A percentile compares a stretch with the other conserved stretches of the same genome.
These are phyloP conservation scores for Circinella umbellata DNA, from an alignment of 371 early-diverging fungal species.

Conservation along the genomic window DNA sequence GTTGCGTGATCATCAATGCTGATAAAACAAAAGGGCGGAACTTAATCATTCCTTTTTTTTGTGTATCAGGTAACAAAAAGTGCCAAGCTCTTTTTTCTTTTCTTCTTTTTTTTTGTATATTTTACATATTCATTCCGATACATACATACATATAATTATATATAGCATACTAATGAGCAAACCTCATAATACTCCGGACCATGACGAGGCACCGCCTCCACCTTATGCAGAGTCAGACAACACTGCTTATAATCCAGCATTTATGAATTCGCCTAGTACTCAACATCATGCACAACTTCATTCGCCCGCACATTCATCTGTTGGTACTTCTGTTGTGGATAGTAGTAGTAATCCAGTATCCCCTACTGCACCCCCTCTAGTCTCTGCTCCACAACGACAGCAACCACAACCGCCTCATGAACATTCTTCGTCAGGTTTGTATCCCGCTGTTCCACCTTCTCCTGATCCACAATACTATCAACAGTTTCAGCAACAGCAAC, in stretches of 20 bases:
- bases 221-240: conserved; percentile 24
- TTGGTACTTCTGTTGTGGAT: conserved; percentile 10
- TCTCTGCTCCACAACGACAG: not conserved
- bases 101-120: too few species aligned
- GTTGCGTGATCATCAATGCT: too few species aligned
- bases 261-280: conserved; percentile 5
- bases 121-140: too few species aligned
- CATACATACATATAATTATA: not conserved
- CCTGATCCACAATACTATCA: conserved; percentile 4
- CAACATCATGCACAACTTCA: conserved; percentile 7
- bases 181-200: conserved; percentile 15
- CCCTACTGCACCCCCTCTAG: not conserved
- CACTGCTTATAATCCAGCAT: conserved; percentile 22
- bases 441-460: conserved; percentile 7
- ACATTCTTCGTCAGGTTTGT: not conserved
- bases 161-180: conserved; percentile 2
- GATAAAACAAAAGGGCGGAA: too few species aligned
- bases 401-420: not conserved
- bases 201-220: conserved; percentile 24
- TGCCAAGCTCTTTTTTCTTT: too few species aligned
- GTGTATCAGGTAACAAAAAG: too few species aligned
- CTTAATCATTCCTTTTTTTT: too few species aligned
- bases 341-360: not conserved
- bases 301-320: conserved; percentile 4
- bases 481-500: conserved; percentile 6